Conservation (phyloP, 225 moss, liverwort and hornwort species). For the Pleurozium schreberi region DNA sequence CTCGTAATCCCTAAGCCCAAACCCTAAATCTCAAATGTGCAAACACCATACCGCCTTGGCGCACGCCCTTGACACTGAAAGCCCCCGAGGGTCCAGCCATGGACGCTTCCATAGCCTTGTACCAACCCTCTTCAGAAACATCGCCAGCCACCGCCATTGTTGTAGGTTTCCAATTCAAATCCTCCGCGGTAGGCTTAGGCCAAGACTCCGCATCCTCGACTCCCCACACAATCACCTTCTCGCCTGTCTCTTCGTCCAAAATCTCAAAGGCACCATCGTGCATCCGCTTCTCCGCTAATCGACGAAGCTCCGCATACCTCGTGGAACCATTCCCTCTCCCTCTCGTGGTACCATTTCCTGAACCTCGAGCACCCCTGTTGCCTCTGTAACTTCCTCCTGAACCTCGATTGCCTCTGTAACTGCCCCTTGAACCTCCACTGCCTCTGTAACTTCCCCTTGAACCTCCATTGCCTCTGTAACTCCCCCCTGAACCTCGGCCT, state of each 20-base stretch:
- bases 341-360: neutral
- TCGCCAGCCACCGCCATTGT: constrained; percentile 65
- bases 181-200: constrained; percentile 54
- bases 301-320: constrained; percentile 30
- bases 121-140: constrained; percentile 75
- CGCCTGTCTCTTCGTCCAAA: constrained; percentile 75
- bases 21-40: neutral
- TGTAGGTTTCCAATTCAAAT: constrained; percentile 68
- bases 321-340: constrained; percentile 8
- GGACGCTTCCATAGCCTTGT: constrained; percentile 59
- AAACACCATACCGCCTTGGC: constrained; percentile 40
- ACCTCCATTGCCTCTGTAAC: neutral
- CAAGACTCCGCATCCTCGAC: constrained; percentile 49
- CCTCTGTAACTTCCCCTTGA: neutral
- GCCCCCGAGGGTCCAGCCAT: constrained; percentile 47
- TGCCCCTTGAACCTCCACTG: neutral
- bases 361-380: neutral
- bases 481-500: neutral
- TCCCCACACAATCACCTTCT: constrained; percentile 84
- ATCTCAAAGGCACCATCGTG: constrained; percentile 68
- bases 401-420: constrained; percentile 5
- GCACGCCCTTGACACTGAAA: constrained; percentile 74
- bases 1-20: neutral
- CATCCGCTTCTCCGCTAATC: constrained; percentile 44
- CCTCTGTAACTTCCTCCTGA: neutral